A percentile compares a stretch with the other conserved stretches of the same genome.
phyloP scores from a whole-genome alignment of 1,284 basidiomycete genomes.

The Fomitopsis pinicola region DNA sequence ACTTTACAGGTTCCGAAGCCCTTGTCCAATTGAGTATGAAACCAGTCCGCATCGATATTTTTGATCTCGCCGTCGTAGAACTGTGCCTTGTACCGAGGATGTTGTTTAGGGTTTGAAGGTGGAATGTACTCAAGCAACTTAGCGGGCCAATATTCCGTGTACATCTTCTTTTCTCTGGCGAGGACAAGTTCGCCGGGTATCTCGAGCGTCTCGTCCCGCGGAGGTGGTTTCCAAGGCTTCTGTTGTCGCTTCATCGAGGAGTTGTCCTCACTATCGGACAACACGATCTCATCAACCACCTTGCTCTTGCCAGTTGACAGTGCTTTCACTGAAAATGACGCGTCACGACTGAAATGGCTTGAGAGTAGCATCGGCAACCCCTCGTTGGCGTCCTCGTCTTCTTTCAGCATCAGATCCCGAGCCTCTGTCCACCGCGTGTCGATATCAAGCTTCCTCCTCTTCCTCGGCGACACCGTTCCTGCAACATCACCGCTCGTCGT shows the following conservation, averaged over 20 bases:
- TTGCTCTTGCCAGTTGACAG: slow-evolving; percentile 5
- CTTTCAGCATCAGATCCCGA: slow-evolving; percentile 26
- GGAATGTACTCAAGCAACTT: slow-evolving; percentile 49
- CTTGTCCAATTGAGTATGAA: slow-evolving; percentile 51
- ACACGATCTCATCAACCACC: not conserved
- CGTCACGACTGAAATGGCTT: slow-evolving; percentile 11
- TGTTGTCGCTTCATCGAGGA: slow-evolving; percentile 4
- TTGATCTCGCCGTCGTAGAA: slow-evolving; percentile 50
- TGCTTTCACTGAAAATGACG: not conserved
- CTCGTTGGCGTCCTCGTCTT: slow-evolving; percentile 26
- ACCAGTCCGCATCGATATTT: slow-evolving; percentile 42
- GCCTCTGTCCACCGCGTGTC: slow-evolving; percentile 28
- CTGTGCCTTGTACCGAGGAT: slow-evolving; percentile 42
- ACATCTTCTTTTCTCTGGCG: slow-evolving; percentile 38
- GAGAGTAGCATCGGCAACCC: slow-evolving; percentile 26
- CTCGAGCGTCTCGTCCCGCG: slow-evolving; percentile 41
- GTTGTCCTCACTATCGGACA: slow-evolving; percentile 3
- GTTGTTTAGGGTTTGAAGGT: slow-evolving; percentile 31
- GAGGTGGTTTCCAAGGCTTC: slow-evolving; percentile 34
- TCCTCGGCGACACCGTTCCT: slow-evolving; percentile 18
- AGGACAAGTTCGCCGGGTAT: slow-evolving; percentile 67
- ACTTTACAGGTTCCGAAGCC: slow-evolving; percentile 59
- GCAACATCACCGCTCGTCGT: slow-evolving; percentile 7
- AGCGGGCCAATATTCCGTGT: slow-evolving; percentile 61
- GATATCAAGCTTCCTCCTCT: slow-evolving; percentile 27